phyloP scores from a whole-genome alignment of 768 basidiomycete species.

The Tulasnella sp. region DNA sequence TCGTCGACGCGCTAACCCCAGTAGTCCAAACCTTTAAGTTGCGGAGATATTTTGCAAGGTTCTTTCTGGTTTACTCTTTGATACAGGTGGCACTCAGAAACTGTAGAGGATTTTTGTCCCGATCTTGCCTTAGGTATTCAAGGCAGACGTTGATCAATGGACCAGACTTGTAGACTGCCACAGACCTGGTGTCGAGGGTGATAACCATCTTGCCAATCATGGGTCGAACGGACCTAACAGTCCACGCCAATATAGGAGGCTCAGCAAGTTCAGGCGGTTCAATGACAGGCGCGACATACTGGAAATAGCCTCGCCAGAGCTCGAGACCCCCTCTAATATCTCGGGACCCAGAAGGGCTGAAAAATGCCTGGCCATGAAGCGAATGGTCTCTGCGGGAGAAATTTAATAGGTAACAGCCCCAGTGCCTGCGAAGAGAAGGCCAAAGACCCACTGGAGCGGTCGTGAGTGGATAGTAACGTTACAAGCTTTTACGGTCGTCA shows the following conservation, averaged over 20 bases:
- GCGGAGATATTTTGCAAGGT: neutral
- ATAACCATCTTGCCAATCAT: conserved; percentile 59
- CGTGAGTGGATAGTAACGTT: conserved; percentile 74
- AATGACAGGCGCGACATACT: conserved; percentile 35
- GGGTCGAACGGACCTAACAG: conserved; percentile 54
- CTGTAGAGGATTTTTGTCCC: conserved; percentile 37
- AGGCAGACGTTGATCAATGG: conserved; percentile 52
- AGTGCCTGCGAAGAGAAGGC: neutral
- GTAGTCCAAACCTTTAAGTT: conserved; percentile 12
- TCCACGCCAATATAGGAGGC: neutral
- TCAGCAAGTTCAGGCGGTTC: neutral
- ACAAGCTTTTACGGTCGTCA: conserved; percentile 48
- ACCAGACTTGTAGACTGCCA: conserved; percentile 60
- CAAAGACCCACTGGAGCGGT: conserved; percentile 45
- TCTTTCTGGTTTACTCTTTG: neutral
- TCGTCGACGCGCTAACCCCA: conserved; percentile 20
- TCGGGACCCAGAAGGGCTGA: conserved; percentile 51
- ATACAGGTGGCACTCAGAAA: conserved; percentile 41
- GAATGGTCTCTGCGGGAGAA: conserved; percentile 45
- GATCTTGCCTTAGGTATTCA: neutral
- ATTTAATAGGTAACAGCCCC: neutral
- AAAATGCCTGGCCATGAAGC: conserved; percentile 71
- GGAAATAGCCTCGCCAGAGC: conserved; percentile 78
- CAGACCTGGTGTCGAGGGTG: conserved; percentile 75
- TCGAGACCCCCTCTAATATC: conserved; percentile 54